phyloP scores from a whole-genome alignment of 176 grass and related monocot genomes.

The Bonia amplexicaulis region DNA sequence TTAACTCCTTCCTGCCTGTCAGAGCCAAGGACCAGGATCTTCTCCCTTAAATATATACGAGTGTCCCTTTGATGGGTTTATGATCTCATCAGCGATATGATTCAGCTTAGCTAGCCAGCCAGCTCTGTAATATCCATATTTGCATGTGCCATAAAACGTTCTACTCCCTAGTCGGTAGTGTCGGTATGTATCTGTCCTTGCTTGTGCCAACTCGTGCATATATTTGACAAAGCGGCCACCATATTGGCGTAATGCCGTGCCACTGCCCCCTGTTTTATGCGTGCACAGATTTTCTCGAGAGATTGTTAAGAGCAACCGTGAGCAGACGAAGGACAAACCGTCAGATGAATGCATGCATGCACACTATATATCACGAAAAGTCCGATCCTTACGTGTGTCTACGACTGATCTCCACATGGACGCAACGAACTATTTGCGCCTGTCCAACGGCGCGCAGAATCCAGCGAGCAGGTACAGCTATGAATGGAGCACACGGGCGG shows the following conservation, averaged over 20 bases:
- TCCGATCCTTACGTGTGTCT: not conserved
- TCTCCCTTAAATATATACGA: not conserved
- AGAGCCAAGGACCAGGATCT: constrained; percentile 13
- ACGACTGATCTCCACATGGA: not conserved
- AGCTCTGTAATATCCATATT: not conserved
- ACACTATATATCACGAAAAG: not conserved
- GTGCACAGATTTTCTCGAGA: not conserved
- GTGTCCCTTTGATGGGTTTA: not conserved
- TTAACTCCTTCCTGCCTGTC: constrained; percentile 29
- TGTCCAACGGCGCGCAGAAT: not conserved
- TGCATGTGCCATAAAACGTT: constrained; percentile 23
- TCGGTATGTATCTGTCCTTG: not conserved
- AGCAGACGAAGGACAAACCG: not conserved
- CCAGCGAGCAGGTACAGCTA: not conserved
- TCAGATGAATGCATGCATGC: not conserved
- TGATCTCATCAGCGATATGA: not conserved
- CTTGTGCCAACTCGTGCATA: not conserved
- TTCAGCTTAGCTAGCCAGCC: not conserved
- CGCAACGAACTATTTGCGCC: not conserved
- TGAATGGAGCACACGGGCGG: not conserved
- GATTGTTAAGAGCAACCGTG: constrained; percentile 10
- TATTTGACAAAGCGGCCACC: constrained; percentile 20
- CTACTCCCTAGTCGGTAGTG: not conserved
- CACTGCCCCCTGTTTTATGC: not conserved
- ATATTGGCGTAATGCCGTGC: not conserved